These are phyloP conservation scores for Penicillium soppii DNA, from an alignment of 495 filamentous ascomycete species.

Conservation along the genomic window DNA sequence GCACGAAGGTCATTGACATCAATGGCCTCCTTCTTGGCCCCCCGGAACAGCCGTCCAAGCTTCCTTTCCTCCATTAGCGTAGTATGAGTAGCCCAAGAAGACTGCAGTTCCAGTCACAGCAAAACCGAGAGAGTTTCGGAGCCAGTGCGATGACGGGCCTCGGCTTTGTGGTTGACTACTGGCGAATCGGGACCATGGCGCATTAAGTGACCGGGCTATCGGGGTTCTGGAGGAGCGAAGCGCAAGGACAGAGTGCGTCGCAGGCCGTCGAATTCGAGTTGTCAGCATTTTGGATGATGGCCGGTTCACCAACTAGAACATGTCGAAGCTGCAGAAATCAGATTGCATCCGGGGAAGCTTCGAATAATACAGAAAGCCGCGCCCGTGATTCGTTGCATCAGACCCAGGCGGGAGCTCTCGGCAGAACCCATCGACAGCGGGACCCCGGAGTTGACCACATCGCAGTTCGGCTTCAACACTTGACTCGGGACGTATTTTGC, in stretches of 20 bases:
- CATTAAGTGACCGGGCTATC: constrained; percentile 18
- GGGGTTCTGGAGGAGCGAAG: constrained; percentile 18
- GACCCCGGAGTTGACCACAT: constrained; percentile 20
- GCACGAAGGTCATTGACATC: constrained; percentile 61
- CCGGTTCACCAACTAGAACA: constrained; percentile 7
- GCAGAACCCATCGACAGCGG: constrained; percentile 34
- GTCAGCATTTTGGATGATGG: constrained; percentile 29
- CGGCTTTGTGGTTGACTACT: constrained; percentile 24
- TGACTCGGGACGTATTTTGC: not conserved
- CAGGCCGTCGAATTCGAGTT: constrained; percentile 28
- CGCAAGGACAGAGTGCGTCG: constrained; percentile 15
- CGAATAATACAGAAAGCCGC: not conserved
- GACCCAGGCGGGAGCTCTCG: constrained; percentile 29
- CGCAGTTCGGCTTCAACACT: constrained; percentile 9
- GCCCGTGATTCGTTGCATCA: constrained; percentile 29
- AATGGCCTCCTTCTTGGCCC: constrained; percentile 22
- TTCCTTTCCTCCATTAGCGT: constrained; percentile 20
- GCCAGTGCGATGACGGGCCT: constrained; percentile 28
- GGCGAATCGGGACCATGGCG: constrained; percentile 33
- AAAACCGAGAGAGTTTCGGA: constrained; percentile 35
- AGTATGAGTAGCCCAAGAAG: constrained; percentile 37
- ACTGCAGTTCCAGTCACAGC: constrained; percentile 36
- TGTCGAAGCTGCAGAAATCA: constrained; percentile 1
- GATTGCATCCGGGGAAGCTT: constrained; percentile 20
- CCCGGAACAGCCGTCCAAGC: constrained; percentile 18